phyloP scores from a whole-genome alignment of 306 rosid species.

The Malus sylvestris region DNA sequence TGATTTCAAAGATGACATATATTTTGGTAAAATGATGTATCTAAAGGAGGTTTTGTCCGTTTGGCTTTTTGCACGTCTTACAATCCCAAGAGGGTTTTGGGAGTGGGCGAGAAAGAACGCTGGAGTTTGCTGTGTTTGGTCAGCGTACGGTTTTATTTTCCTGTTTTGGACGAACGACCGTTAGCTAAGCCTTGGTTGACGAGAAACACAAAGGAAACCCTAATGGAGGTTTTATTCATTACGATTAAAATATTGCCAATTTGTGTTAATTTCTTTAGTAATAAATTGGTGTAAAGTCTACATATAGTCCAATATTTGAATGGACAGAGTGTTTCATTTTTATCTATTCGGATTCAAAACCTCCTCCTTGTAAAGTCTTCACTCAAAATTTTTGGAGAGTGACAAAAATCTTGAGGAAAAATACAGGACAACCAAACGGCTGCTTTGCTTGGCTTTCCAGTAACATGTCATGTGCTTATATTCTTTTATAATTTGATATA shows the following conservation, averaged over 20 bases:
- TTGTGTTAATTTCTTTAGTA: neutral
- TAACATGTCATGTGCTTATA: slow-evolving; percentile 18
- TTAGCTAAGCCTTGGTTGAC: neutral
- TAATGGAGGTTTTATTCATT: neutral
- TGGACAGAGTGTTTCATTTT: no score
- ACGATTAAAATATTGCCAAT: neutral
- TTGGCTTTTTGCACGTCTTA: neutral
- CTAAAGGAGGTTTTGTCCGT: neutral
- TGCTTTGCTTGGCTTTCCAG: slow-evolving; percentile 13
- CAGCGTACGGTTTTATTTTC: neutral
- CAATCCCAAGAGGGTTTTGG: no score
- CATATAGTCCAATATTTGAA: no score
- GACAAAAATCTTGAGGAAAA: neutral
- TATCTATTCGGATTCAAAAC: no score
- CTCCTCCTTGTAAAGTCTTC: neutral
- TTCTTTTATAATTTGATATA: neutral
- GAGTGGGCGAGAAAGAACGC: neutral
- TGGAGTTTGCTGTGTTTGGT: neutral
- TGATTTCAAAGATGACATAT: no score
- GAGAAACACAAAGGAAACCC: neutral
- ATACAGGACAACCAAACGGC: neutral
- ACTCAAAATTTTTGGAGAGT: neutral
- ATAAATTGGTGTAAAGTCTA: neutral
- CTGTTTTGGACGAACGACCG: neutral
- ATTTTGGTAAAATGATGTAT: no score